Conservation (phyloP, 1,284 basidiomycete genomes). For the Anthracocystis panici-leucophaei region DNA sequence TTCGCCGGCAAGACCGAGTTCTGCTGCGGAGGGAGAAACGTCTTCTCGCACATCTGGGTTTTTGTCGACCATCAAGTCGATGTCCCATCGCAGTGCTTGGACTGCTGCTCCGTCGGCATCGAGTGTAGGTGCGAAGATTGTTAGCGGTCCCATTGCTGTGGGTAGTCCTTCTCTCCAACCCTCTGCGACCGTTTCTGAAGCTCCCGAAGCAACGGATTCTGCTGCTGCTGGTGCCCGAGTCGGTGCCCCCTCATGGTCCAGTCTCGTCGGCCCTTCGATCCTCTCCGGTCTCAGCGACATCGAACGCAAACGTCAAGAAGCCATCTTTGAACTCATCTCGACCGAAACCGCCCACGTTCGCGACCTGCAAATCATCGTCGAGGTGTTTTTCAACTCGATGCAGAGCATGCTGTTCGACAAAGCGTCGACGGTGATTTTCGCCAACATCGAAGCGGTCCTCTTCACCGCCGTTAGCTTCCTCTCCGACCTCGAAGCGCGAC, state of each 20-base stretch:
- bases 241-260: slow-evolving; percentile 82
- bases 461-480: slow-evolving; percentile 38
- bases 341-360: slow-evolving; percentile 97
- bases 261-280: slow-evolving; percentile 84
- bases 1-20: slow-evolving; percentile 24
- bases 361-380: slow-evolving; percentile 80
- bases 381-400: slow-evolving; percentile 83
- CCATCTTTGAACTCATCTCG: slow-evolving; percentile 98
- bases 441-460: slow-evolving; percentile 83
- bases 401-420: slow-evolving; percentile 79
- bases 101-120: slow-evolving; percentile 20
- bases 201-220: background rate
- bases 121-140: slow-evolving; percentile 19
- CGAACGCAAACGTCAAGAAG: slow-evolving; percentile 97
- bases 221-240: slow-evolving; percentile 12
- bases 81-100: slow-evolving; percentile 46
- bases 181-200: slow-evolving; percentile 10
- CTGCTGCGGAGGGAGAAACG: slow-evolving; percentile 20
- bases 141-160: slow-evolving; percentile 45
- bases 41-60: slow-evolving; percentile 53
- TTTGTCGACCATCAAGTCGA: slow-evolving; percentile 61
- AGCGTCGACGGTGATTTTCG: slow-evolving; percentile 85
- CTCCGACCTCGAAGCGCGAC: slow-evolving; percentile 85
- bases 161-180: slow-evolving; percentile 18
- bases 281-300: slow-evolving; percentile 84